Evolutionary conservation across 2,329 filamentous ascomycete species (phyloP), one percentile per base, ranked within the genome.

Genomic region (Lomentospora prolificans): DNA sequence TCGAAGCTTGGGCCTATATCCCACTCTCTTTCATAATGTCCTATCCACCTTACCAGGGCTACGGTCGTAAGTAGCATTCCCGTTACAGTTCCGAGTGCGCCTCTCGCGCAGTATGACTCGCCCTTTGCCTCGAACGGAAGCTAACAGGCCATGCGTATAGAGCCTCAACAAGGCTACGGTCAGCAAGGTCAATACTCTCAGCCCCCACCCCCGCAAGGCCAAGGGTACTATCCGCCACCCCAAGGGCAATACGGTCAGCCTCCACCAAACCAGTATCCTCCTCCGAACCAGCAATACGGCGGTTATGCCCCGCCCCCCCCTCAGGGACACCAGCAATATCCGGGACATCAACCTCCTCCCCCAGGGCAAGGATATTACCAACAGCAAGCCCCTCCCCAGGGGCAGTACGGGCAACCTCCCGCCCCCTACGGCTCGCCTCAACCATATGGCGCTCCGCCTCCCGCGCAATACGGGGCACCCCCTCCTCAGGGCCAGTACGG

Each of bases 11-110:
- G 22, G 19, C 22, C 44, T 33, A 7, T 33, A 7, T 33, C 12
- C 12, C 30, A 6, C 44, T 6, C 17, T 22, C 44, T 48, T 27
- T 22, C 36, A 17, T 19, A 57, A 67, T 51, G 58, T 67, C 70
- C 54, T 69, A 62, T 27, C 64, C 65, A 48, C 69, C 67, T 36
- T 65, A 65, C 28, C 70, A 72, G 59, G 71, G 70, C 60, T 73
- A 74, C 60, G 69, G 69, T 39, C 69, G 69, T 36, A 65, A 69
- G 58, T 66, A 69, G 25, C 65, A 65, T 28, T 63, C 65, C 50
- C 65, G 64, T 50, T 64, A 61, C 17, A 64, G 65, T 3, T 65
- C 64, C 22, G 64, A 67, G 33, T 65, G n/a, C n/a, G n/a, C n/a
- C n/a, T n/a, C n/a, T n/a, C n/a, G n/a, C n/a, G n/a, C n/a, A n/a